Conservation (phyloP, 2,329 filamentous ascomycete genomes). For the Triangularia setosa region DNA sequence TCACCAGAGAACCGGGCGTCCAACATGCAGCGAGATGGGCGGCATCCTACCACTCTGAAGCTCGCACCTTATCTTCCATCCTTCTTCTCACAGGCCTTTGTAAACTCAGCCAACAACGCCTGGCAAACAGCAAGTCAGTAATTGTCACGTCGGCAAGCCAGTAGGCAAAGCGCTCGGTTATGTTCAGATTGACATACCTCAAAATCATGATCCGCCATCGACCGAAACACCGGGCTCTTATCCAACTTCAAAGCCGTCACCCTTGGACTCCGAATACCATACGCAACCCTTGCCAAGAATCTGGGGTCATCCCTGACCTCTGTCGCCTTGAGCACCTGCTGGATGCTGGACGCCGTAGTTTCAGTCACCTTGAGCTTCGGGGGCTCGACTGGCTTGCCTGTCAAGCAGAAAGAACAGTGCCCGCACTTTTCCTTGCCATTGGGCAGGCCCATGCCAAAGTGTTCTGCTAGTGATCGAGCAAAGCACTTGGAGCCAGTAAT, state of each 20-base stretch:
- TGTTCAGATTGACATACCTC: slow-evolving; percentile 8
- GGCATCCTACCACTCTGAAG: too few relatives aligned
- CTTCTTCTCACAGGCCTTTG: not conserved
- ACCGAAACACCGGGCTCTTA: slow-evolving; percentile 44
- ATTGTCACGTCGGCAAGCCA: not conserved
- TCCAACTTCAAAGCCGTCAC: slow-evolving; percentile 46
- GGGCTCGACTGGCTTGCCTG: slow-evolving; percentile 36
- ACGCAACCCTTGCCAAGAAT: slow-evolving; percentile 56
- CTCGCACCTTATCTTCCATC: not conserved
- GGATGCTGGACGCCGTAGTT: slow-evolving; percentile 32
- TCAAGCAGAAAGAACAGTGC: slow-evolving; percentile 50
- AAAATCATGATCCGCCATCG: slow-evolving; percentile 53
- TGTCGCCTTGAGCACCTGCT: slow-evolving; percentile 41
- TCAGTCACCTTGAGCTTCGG: slow-evolving; percentile 38
- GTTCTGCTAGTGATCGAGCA: slow-evolving; percentile 46
- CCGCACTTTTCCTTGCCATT: slow-evolving; percentile 45
- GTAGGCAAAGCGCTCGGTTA: not conserved
- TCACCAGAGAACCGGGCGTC: not conserved
- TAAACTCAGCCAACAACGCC: slow-evolving; percentile 1
- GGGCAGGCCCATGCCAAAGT: slow-evolving; percentile 54
- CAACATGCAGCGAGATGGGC: too few relatives aligned
- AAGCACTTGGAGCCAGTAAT: slow-evolving; percentile 52
- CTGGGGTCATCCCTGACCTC: slow-evolving; percentile 53
- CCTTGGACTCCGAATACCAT: slow-evolving; percentile 58
- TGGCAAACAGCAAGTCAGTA: not conserved